Base-by-base conservation (phyloP, 1,284 basidiomycete genomes). In the Papiliotrema terrestris region DNA sequence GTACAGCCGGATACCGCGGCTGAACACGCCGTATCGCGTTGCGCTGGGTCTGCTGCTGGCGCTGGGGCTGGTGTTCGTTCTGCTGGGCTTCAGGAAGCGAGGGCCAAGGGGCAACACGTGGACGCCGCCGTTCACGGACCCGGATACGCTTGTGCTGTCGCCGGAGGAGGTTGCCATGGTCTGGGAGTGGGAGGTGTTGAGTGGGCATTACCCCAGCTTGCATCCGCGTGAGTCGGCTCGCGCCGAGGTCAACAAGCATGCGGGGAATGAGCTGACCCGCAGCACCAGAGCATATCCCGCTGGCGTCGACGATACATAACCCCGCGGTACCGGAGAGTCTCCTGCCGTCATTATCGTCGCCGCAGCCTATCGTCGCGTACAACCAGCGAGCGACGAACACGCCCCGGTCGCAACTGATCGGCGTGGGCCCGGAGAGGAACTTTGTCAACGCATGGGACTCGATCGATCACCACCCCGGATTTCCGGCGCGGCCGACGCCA, bases 161-260 rank as follows among this genome's bases (percentile, higher is more conserved):
- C 79, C 83, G 48, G 85, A 87, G 51, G 90, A 95, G 68, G 70
- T 94, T 39, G 86, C 86, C 62, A 82, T 85, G 65, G 88, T 97
- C 74, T 96, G 92, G 92, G 81, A 87, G 62, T 96, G 91, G 91
- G 92, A 97, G 77, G 83, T 96, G 54, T 79, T 83, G 43, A 88
- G 89, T 63, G 93, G 93, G 1, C 91, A 95, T 75, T 91, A 92
- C 78, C 92, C 93, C 1, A 91, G 88, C 73, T 81, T 83, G 51
- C 80, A 83, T 55, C 80, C 81, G 66, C 82, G 90, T 92, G 72
- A 66, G 87, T 82, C 11, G 13, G n/a, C 32, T 32, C 6, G 22
- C 23, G 45, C 42, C 37, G 36, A 25, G 37, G 29, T 29, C 51
- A 15, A 45, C 59, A 13, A 45, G 49, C 20, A 48, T 32, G 5